These are phyloP conservation scores for Kokia cookei DNA, from an alignment of 441 rosid genomes.

Conservation along the genomic window DNA sequence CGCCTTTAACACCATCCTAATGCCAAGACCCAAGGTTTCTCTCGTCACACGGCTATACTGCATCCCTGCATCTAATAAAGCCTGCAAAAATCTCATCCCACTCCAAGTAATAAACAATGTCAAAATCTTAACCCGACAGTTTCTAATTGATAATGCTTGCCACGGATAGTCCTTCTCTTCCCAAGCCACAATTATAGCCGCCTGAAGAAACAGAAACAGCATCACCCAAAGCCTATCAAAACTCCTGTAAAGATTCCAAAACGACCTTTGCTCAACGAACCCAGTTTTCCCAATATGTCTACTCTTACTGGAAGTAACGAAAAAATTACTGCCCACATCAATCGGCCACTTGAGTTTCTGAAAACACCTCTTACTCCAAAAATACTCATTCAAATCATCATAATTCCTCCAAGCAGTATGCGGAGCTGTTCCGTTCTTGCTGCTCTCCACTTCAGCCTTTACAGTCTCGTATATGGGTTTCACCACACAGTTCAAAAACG, in stretches of 20 bases:
- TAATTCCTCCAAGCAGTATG: constrained; percentile 86
- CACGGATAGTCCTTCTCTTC: constrained; percentile 44
- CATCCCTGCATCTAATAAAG: constrained; percentile 62
- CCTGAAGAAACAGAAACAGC: constrained; percentile 73
- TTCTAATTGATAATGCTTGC: constrained; percentile 47
- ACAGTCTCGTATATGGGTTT: constrained; percentile 78
- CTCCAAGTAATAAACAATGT: constrained; percentile 84
- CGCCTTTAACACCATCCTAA: constrained; percentile 71
- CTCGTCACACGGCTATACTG: constrained; percentile 61
- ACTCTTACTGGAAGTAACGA: constrained; percentile 33
- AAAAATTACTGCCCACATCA: constrained; percentile 66
- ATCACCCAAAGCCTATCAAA: constrained; percentile 89
- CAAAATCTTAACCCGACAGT: constrained; percentile 61
- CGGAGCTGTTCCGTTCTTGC: constrained; percentile 68
- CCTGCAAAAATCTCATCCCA: constrained; percentile 70
- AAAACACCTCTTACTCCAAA: constrained; percentile 80
- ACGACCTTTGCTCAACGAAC: constrained; percentile 87
- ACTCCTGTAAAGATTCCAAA: constrained; percentile 70
- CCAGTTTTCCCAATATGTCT: constrained; percentile 85
- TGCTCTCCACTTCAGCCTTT: constrained; percentile 51
- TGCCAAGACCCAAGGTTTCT: constrained; percentile 59
- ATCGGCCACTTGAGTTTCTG: constrained; percentile 82
- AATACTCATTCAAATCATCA: constrained; percentile 86
- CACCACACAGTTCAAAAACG: constrained; percentile 56
- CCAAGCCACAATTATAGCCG: constrained; percentile 81